phyloP scores from a whole-genome alignment of 805 yeast genomes.

The Barnettozyma vustinii region DNA sequence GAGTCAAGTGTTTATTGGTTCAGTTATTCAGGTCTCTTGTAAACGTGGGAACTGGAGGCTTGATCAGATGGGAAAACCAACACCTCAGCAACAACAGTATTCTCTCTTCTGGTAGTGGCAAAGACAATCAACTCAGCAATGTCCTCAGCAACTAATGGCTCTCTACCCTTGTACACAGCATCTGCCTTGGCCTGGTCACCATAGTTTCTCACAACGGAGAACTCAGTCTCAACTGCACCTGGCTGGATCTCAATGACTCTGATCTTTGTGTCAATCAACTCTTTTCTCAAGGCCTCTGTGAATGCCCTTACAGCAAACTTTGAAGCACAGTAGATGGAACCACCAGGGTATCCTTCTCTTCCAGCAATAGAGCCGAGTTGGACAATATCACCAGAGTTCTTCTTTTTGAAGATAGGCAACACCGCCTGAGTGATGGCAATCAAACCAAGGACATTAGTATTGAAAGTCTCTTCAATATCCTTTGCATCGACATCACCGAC shows the following conservation, averaged over 20 bases:
- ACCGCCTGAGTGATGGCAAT: conserved; percentile 79
- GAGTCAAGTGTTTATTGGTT: neutral
- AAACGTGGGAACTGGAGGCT: conserved; percentile 53
- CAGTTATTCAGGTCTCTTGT: conserved; percentile 45
- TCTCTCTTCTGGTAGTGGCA: conserved; percentile 50
- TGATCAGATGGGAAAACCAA: conserved; percentile 83
- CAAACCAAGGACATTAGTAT: conserved; percentile 84
- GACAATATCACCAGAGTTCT: conserved; percentile 68
- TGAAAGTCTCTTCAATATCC: conserved; percentile 72
- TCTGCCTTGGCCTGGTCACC: conserved; percentile 53
- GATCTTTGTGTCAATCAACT: conserved; percentile 61
- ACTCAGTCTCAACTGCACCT: conserved; percentile 67
- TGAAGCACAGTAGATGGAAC: conserved; percentile 72
- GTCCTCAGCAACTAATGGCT: conserved; percentile 54
- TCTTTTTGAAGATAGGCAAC: conserved; percentile 62
- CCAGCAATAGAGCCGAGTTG: conserved; percentile 78
- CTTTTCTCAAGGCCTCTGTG: conserved; percentile 68
- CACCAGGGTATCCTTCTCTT: conserved; percentile 74
- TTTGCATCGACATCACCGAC: conserved; percentile 62
- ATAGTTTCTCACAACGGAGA: conserved; percentile 52
- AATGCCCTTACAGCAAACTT: conserved; percentile 70
- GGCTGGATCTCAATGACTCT: conserved; percentile 66
- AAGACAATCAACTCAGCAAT: conserved; percentile 33
- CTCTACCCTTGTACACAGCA: conserved; percentile 49
- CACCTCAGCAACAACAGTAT: conserved; percentile 66